A percentile compares a stretch with the other conserved stretches of the same genome.
phyloP scores from a whole-genome alignment of 2,329 filamentous ascomycete genomes.

The Colletotrichum noveboracense region DNA sequence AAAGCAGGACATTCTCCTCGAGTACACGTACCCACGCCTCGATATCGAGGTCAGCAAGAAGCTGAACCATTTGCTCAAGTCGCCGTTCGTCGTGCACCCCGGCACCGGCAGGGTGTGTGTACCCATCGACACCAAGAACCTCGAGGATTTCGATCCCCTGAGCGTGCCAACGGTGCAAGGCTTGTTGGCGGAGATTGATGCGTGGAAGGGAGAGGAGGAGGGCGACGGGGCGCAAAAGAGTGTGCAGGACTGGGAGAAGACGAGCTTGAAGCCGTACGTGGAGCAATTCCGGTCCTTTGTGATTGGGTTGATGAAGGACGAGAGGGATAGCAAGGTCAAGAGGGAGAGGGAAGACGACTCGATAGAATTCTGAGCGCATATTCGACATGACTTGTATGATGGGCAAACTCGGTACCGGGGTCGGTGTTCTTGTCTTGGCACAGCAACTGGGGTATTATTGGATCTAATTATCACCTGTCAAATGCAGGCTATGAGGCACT shows the following conservation, averaged over 20 bases:
- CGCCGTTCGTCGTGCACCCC: slow-evolving; percentile 94
- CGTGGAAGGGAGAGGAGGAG: slow-evolving; percentile 64
- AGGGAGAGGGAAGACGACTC: slow-evolving; percentile 57
- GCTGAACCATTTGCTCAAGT: slow-evolving; percentile 96
- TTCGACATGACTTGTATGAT: slow-evolving; percentile 20
- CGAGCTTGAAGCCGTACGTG: slow-evolving; percentile 89
- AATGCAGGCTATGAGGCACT: slow-evolving; percentile 6
- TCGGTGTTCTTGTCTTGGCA: slow-evolving; percentile 2
- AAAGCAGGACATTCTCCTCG: slow-evolving; percentile 94
- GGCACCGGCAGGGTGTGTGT: slow-evolving; percentile 95
- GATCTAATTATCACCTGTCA: slow-evolving; percentile 7
- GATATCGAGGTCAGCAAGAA: slow-evolving; percentile 98
- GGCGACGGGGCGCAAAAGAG: slow-evolving; percentile 38
- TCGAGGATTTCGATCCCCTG: slow-evolving; percentile 87
- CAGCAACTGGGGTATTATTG: slow-evolving; percentile 12
- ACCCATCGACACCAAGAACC: slow-evolving; percentile 77
- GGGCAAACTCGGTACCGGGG: neutral
- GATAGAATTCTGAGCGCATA: slow-evolving; percentile 56
- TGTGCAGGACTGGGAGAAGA: slow-evolving; percentile 94
- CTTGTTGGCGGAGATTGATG: slow-evolving; percentile 84
- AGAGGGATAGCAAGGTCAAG: slow-evolving; percentile 61
- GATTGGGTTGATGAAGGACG: slow-evolving; percentile 77
- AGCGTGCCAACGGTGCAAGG: slow-evolving; percentile 87
- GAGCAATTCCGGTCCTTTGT: slow-evolving; percentile 90
- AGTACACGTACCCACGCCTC: slow-evolving; percentile 96